phyloP scores from a whole-genome alignment of 1,139 yeast genomes.

The Geotrichum citri-aurantii region DNA sequence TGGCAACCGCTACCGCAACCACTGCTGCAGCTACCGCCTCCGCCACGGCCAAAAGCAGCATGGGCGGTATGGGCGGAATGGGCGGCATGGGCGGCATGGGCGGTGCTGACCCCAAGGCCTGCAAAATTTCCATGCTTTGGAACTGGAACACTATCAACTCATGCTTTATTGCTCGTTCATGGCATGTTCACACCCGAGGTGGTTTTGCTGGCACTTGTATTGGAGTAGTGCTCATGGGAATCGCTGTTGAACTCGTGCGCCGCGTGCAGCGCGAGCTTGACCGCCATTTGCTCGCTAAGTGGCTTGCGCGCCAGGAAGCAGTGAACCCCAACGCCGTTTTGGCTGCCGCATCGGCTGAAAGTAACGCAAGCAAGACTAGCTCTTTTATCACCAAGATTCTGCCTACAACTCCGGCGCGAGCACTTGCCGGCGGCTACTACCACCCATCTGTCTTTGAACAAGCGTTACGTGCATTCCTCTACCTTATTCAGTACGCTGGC shows the following conservation, averaged over 20 bases:
- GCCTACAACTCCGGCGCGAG: not conserved
- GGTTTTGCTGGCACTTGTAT: slow-evolving; percentile 68
- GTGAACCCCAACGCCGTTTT: not conserved
- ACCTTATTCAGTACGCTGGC: slow-evolving; percentile 55
- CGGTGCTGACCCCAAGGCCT: slow-evolving; percentile 10
- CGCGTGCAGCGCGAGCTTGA: slow-evolving; percentile 55
- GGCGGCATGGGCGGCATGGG: slow-evolving; percentile 17
- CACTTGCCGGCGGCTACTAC: slow-evolving; percentile 1
- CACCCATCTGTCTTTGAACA: slow-evolving; percentile 46
- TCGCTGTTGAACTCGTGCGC: slow-evolving; percentile 53
- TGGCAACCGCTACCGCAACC: slow-evolving; percentile 16
- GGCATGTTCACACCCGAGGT: slow-evolving; percentile 58
- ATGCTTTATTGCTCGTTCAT: slow-evolving; percentile 54
- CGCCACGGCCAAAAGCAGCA: not conserved
- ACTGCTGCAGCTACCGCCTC: slow-evolving; percentile 11
- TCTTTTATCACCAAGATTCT: slow-evolving; percentile 1
- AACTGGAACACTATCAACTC: slow-evolving; percentile 57
- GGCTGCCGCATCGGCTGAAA: not conserved
- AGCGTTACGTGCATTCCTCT: slow-evolving; percentile 44
- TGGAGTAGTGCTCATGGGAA: slow-evolving; percentile 54
- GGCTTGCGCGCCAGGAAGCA: slow-evolving; percentile 16
- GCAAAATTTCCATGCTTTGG: slow-evolving; percentile 38
- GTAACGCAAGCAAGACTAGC: not conserved
- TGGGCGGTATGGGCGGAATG: slow-evolving; percentile 10
- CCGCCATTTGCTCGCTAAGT: slow-evolving; percentile 35